Conservation (phyloP, 768 basidiomycete species). For the Xerocomus brunneocitrinus region DNA sequence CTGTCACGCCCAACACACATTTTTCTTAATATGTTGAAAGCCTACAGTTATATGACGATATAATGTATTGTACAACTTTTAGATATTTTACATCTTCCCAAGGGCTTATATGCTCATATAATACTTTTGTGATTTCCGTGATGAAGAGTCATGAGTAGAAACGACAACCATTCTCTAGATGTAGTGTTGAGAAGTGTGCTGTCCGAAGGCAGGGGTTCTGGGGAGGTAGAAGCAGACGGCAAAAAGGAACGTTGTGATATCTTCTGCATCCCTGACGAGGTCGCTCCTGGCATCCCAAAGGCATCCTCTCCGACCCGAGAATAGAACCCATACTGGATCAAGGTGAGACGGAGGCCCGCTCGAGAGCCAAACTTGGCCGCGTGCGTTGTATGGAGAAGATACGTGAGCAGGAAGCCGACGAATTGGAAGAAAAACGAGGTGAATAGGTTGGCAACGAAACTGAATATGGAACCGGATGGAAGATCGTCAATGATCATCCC, state of each 20-base stretch:
- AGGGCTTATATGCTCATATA: no score
- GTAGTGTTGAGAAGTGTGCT: slow-evolving; percentile 32
- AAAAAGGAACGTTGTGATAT: slow-evolving; percentile 20
- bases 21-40: no score
- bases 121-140: no score
- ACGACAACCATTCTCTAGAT: slow-evolving; percentile 85
- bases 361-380: slow-evolving; percentile 92
- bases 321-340: slow-evolving; percentile 90
- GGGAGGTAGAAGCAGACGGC: slow-evolving; percentile 19
- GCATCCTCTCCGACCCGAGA: slow-evolving; percentile 42
- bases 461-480: slow-evolving; percentile 69
- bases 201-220: slow-evolving; percentile 19
- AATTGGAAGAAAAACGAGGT: slow-evolving; percentile 97
- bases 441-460: slow-evolving; percentile 76
- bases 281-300: slow-evolving; percentile 22
- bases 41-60: no score
- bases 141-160: slow-evolving; percentile 83
- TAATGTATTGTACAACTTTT: no score
- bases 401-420: slow-evolving; percentile 88
- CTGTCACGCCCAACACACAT: no score
- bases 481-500: slow-evolving; percentile 90
- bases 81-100: no score
- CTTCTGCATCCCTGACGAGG: slow-evolving; percentile 9
- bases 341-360: slow-evolving; percentile 90
- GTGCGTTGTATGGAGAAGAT: slow-evolving; percentile 87